These are phyloP conservation scores for Hirschioporus abietinus DNA, from an alignment of 768 basidiomycete genomes.

Conservation along the genomic window DNA sequence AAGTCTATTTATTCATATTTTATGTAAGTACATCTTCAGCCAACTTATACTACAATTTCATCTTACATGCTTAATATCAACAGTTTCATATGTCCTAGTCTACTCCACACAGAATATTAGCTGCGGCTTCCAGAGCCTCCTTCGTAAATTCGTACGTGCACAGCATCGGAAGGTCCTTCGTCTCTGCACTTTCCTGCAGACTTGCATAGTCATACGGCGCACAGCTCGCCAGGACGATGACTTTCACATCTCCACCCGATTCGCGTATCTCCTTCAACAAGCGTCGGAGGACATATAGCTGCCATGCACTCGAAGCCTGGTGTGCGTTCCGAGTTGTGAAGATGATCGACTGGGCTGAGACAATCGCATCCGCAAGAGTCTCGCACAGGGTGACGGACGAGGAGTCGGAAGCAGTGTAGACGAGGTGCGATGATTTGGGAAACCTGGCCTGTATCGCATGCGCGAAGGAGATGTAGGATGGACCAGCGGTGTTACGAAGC, in stretches of 20 bases:
- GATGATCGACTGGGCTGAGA: slow-evolving; percentile 24
- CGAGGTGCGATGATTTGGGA: slow-evolving; percentile 34
- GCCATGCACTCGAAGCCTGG: slow-evolving; percentile 39
- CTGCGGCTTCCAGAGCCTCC: slow-evolving; percentile 42
- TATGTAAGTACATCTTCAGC: neutral
- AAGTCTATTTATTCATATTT: neutral
- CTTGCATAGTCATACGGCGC: slow-evolving; percentile 50
- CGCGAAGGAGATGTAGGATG: slow-evolving; percentile 49
- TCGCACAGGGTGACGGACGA: slow-evolving; percentile 11
- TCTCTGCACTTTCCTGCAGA: slow-evolving; percentile 27
- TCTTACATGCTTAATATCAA: neutral
- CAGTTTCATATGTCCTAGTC: neutral
- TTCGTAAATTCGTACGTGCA: slow-evolving; percentile 57
- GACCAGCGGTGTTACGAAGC: slow-evolving; percentile 52
- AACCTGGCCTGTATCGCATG: slow-evolving; percentile 29
- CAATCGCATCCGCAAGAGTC: slow-evolving; percentile 12
- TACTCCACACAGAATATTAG: slow-evolving; percentile 39
- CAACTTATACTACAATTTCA: neutral
- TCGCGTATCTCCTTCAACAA: slow-evolving; percentile 20
- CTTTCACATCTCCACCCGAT: slow-evolving; percentile 16
- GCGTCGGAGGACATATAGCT: slow-evolving; percentile 34
- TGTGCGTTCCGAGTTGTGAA: slow-evolving; percentile 59
- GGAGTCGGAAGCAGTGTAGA: slow-evolving; percentile 31
- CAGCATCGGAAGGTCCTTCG: slow-evolving; percentile 30
- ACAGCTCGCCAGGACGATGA: slow-evolving; percentile 55